phyloP scores from a whole-genome alignment of 2,329 filamentous ascomycete genomes.

The Drechslerella stenobrocha region DNA sequence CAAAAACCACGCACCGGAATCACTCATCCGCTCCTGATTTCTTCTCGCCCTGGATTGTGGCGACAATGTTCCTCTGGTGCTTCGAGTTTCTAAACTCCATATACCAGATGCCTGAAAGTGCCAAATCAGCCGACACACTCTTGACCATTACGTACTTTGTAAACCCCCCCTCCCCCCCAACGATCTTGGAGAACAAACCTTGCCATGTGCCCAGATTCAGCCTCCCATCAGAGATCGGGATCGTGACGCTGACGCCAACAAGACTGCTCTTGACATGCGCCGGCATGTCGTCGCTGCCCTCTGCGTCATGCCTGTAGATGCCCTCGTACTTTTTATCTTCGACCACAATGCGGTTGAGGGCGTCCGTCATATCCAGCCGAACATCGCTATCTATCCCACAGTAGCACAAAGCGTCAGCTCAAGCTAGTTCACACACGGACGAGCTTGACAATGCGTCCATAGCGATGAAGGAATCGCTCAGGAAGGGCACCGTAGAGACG shows the following conservation, averaged over 20 bases:
- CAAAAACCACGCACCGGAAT: no score
- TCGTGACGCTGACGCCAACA: slow-evolving; percentile 82
- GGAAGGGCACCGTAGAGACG: slow-evolving; percentile 56
- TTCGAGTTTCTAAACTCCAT: slow-evolving; percentile 79
- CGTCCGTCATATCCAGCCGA: slow-evolving; percentile 89
- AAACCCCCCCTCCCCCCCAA: no score
- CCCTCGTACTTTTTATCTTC: slow-evolving; percentile 73
- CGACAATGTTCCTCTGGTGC: slow-evolving; percentile 80
- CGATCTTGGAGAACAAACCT: slow-evolving; percentile 55
- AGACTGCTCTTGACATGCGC: slow-evolving; percentile 92
- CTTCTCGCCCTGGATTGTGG: slow-evolving; percentile 90
- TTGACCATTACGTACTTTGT: no score
- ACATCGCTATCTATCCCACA: slow-evolving; percentile 67
- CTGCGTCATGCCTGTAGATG: slow-evolving; percentile 82
- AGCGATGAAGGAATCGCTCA: no score
- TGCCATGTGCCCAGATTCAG: slow-evolving; percentile 76
- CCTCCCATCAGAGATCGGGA: slow-evolving; percentile 85
- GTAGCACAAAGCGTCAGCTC: no score
- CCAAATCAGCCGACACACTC: not conserved
- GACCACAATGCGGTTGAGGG: slow-evolving; percentile 84
- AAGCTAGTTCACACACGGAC: no score
- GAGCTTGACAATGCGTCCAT: no score
- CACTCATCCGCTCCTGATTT: not conserved
- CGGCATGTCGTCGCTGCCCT: slow-evolving; percentile 93
- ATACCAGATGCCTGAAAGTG: slow-evolving; percentile 74